Conservation (phyloP, 78 protist genomes). For the Pigoraptor vietnamica region DNA sequence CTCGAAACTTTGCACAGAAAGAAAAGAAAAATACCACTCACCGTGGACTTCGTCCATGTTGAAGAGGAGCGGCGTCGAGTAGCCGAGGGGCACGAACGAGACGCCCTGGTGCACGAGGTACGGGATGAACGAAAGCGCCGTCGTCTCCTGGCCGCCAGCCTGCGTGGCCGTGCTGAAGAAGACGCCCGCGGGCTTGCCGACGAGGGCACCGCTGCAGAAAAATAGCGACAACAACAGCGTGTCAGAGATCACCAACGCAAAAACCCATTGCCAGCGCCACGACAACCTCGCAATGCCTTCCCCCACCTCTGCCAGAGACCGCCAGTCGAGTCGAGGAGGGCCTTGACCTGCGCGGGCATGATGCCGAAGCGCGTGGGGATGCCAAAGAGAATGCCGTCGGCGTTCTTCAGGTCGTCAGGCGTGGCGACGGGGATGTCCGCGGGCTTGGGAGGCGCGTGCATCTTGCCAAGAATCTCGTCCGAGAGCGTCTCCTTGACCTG, state of each 20-base stretch:
- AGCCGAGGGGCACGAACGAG: slow-evolving; percentile 7
- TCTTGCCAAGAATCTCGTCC: slow-evolving; percentile 42
- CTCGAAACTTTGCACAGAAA: not conserved
- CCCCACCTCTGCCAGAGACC: slow-evolving; percentile 13
- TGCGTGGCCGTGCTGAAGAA: slow-evolving; percentile 34
- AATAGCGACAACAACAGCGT: not conserved
- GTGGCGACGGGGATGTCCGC: not conserved
- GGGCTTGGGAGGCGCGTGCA: slow-evolving; percentile 29
- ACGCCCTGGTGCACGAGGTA: slow-evolving; percentile 26
- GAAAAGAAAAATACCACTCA: not conserved
- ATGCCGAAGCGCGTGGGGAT: slow-evolving; percentile 51
- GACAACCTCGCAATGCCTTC: not conserved
- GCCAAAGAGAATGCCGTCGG: slow-evolving; percentile 43
- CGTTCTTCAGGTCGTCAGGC: slow-evolving; percentile 7
- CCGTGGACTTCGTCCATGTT: not conserved
- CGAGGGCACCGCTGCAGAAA: slow-evolving; percentile 3
- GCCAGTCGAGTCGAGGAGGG: slow-evolving; percentile 37
- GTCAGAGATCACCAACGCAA: not conserved
- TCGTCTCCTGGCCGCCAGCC: slow-evolving; percentile 44
- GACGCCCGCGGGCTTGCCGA: slow-evolving; percentile 43
- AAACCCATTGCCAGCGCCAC: too few relatives aligned
- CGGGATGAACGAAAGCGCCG: slow-evolving; percentile 8
- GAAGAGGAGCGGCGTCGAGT: slow-evolving; percentile 29
- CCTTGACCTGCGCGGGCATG: slow-evolving; percentile 41
- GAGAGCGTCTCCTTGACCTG: slow-evolving; percentile 52